phyloP scores from a whole-genome alignment of 1,284 basidiomycete genomes.

The Papiliotrema laurentii region DNA sequence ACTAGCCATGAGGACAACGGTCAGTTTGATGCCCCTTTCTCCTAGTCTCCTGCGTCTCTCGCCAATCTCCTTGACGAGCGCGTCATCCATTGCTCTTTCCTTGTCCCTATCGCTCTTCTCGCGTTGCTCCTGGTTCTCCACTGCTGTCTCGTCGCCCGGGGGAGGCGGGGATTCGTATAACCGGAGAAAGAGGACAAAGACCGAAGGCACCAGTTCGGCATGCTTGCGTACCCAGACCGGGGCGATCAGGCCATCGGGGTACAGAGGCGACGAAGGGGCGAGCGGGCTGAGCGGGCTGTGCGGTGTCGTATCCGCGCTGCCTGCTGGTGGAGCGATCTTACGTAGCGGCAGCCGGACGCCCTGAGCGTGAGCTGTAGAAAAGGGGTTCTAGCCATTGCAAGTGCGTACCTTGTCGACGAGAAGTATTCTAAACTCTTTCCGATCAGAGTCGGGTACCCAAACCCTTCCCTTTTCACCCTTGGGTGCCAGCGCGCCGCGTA shows the following conservation, averaged over 20 bases:
- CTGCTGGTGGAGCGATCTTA: constrained; percentile 57
- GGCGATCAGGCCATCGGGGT: constrained; percentile 91
- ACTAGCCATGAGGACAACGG: constrained; percentile 88
- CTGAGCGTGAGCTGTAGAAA: constrained; percentile 34
- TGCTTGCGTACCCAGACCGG: constrained; percentile 98
- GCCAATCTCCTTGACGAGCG: constrained; percentile 71
- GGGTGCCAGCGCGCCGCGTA: constrained; percentile 59
- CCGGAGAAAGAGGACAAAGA: constrained; percentile 84
- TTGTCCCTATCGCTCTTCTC: constrained; percentile 42
- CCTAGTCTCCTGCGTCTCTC: constrained; percentile 69
- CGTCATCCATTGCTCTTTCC: constrained; percentile 66
- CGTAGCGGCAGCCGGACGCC: constrained; percentile 78
- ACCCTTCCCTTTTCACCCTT: constrained; percentile 52
- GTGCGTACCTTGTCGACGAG: constrained; percentile 70
- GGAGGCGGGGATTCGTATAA: constrained; percentile 63
- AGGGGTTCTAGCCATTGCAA: not conserved
- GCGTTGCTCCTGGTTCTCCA: constrained; percentile 8
- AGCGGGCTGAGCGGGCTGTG: constrained; percentile 90
- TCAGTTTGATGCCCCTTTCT: constrained; percentile 87
- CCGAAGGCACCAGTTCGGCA: constrained; percentile 79
- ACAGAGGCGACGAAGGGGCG: constrained; percentile 76
- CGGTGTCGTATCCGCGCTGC: constrained; percentile 13
- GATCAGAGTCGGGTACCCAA: constrained; percentile 43
- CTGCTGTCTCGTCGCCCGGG: constrained; percentile 9
- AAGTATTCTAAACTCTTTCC: constrained; percentile 69